These are phyloP conservation scores for Xylaria venustula DNA, from an alignment of 495 filamentous ascomycete species.

Conservation along the genomic window DNA sequence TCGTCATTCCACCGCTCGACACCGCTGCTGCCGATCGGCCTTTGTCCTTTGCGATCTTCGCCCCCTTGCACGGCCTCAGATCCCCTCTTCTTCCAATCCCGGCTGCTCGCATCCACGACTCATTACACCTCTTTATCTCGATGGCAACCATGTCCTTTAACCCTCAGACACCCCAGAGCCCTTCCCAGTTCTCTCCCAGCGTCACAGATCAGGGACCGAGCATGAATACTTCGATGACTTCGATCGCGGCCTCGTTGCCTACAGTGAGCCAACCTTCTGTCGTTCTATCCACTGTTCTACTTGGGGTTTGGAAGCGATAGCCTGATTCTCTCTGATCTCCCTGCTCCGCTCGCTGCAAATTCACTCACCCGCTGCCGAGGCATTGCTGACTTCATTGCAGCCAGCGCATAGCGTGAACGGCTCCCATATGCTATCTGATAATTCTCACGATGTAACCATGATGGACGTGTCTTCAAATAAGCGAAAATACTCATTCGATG, in stretches of 20 bases:
- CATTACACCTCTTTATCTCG: conserved; percentile 19
- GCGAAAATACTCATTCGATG: conserved; percentile 52
- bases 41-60: conserved; percentile 1
- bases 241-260: conserved; percentile 44
- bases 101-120: conserved; percentile 4
- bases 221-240: conserved; percentile 44
- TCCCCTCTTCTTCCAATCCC: conserved; percentile 7
- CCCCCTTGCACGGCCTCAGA: conserved; percentile 13
- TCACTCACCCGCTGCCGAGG: background rate
- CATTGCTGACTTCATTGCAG: background rate
- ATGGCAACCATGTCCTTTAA: conserved; percentile 54
- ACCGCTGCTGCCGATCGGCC: conserved; percentile 1
- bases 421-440: conserved; percentile 39
- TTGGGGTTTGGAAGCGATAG: background rate
- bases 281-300: background rate
- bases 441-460: conserved; percentile 40
- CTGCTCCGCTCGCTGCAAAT: background rate
- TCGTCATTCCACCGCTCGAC: background rate
- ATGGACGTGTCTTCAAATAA: conserved; percentile 47
- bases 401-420: conserved; percentile 60
- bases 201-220: conserved; percentile 43
- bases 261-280: conserved; percentile 38
- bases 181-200: conserved; percentile 51
- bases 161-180: conserved; percentile 60
- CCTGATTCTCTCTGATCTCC: background rate